Evolutionary conservation across 805 yeast species (phyloP), one percentile per base, ranked within the genome.

Genomic region (Metschnikowia proteae): DNA sequence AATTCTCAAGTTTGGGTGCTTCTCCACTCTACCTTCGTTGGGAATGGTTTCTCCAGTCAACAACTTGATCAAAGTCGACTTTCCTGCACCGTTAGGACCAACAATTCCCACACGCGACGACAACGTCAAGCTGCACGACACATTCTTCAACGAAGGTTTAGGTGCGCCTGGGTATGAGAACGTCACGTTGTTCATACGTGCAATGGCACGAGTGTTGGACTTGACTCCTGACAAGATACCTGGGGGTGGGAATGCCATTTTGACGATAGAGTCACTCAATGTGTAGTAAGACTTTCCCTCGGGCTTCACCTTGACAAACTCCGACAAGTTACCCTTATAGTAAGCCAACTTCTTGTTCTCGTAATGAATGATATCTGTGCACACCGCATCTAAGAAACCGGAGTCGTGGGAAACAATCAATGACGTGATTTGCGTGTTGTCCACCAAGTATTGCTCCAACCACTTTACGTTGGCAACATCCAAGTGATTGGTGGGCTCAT

Each of bases 31-130:
- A 62, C 99, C 99, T 50, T 73, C 78, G 54, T 82, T 78, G 23
- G 99, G 97, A 48, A 87, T 80, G 50, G 89, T 75, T 70, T 92
- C 99, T 56, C 88, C 99, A 7, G 98, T 94, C 59, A 92, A 78
- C 47, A 94, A 76, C 70, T 92, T 92, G 71, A 94, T 92, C 62
- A 94, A 79, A 13, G 99, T 92, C 9, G 97, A 89, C 69, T 92
- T 92, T 75, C 99, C 99, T 46, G 99, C 99, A 78, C 99, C 99
- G 67, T 92, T 92, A 53, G 98, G 97, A 48, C 99, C 99, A 49
- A 94, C 73, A 61, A 94, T 83, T 40, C 98, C 98, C 55, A 92
- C 96, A 73, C 99, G 84, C 31, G 98, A 92, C n/a, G 96, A 88
- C 57, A 92, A 75, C 3, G 96, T 87, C 51, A 94, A 77, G n/a